These are phyloP conservation scores for Eimeria tenella DNA, from an alignment of 169 alveolate genomes.

Conservation along the genomic window DNA sequence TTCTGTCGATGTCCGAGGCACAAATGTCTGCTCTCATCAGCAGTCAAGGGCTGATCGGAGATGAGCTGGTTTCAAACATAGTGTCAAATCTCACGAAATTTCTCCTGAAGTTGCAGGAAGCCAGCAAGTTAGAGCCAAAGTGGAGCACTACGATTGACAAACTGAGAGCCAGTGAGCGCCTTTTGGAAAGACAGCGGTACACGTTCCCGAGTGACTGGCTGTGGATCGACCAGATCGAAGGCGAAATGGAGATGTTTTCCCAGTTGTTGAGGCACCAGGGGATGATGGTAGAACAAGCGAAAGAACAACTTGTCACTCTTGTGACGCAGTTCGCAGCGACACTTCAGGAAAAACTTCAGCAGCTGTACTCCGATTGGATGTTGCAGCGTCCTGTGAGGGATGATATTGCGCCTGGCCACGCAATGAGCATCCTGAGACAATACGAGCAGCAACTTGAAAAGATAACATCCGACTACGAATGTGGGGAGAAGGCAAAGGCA, in stretches of 20 bases:
- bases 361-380: slow-evolving; percentile 79
- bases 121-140: slow-evolving; percentile 87
- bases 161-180: slow-evolving; percentile 92
- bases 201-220: slow-evolving; percentile 95
- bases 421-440: slow-evolving; percentile 48
- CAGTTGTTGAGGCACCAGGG: slow-evolving; percentile 85
- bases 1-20: slow-evolving; percentile 84
- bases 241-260: slow-evolving; percentile 94
- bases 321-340: slow-evolving; percentile 56
- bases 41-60: slow-evolving; percentile 84
- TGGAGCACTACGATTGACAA: slow-evolving; percentile 93
- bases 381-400: slow-evolving; percentile 75
- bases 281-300: slow-evolving; percentile 61
- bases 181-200: slow-evolving; percentile 94
- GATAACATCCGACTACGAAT: slow-evolving; percentile 47
- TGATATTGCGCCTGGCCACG: slow-evolving; percentile 76
- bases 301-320: slow-evolving; percentile 52
- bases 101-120: slow-evolving; percentile 94
- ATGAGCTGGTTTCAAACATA: slow-evolving; percentile 82
- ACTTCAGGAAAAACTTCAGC: slow-evolving; percentile 73
- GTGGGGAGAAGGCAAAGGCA: slow-evolving; percentile 69
- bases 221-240: slow-evolving; percentile 94
- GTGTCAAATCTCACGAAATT: slow-evolving; percentile 89
- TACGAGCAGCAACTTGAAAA: slow-evolving; percentile 67
- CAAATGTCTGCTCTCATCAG: slow-evolving; percentile 84